A percentile compares a stretch with the other conserved stretches of the same genome.
Conservation (phyloP, 257 asterid genomes). For the Salvia hispanica region DNA sequence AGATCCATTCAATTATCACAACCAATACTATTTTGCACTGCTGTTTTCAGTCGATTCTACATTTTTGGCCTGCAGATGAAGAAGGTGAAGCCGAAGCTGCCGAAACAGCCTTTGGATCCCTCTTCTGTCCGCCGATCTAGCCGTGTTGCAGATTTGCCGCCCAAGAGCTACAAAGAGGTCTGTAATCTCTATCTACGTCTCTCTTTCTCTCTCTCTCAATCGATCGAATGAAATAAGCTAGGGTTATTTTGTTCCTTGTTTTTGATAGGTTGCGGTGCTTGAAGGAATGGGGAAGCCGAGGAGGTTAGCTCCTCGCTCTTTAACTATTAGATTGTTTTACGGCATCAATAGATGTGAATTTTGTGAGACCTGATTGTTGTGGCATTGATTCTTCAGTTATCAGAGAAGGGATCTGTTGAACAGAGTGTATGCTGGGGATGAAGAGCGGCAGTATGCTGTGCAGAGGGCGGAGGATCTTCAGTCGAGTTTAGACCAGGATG, state of each 20-base stretch:
- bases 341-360: background rate
- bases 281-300: constrained; percentile 61
- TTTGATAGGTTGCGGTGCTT: constrained; percentile 52
- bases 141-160: constrained; percentile 62
- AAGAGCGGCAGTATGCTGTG: constrained; percentile 45
- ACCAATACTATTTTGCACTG: too few relatives aligned
- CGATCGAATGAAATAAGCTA: background rate
- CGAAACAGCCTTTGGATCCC: constrained; percentile 46
- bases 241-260: constrained; percentile 22
- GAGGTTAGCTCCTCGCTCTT: constrained; percentile 36
- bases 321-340: background rate
- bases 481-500: constrained; percentile 43
- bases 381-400: constrained; percentile 34
- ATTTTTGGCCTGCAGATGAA: constrained; percentile 54
- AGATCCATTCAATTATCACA: too few relatives aligned
- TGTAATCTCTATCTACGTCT: constrained; percentile 8
- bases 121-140: constrained; percentile 57
- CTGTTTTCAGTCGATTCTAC: too few relatives aligned
- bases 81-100: constrained; percentile 51
- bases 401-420: constrained; percentile 57
- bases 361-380: background rate
- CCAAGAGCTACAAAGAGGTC: constrained; percentile 66
- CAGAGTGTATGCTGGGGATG: constrained; percentile 66
- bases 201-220: background rate
- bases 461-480: constrained; percentile 57